These are phyloP conservation scores for Lantana camara DNA, from an alignment of 257 asterid genomes.

Conservation along the genomic window DNA sequence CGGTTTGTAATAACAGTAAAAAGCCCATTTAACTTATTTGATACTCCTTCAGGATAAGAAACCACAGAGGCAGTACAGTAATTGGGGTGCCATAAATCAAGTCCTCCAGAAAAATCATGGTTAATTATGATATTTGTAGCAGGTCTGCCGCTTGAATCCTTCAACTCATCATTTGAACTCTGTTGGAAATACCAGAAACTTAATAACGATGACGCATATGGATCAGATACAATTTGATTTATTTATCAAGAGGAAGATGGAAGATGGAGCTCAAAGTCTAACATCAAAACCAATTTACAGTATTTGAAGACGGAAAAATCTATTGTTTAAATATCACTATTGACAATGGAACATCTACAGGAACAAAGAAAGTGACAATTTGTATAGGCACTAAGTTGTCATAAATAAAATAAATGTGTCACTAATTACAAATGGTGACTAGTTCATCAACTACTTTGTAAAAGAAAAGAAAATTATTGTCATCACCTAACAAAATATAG, in stretches of 20 bases:
- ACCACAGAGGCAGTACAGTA: constrained; percentile 56
- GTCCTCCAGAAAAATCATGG: constrained; percentile 71
- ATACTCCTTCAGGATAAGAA: constrained; percentile 36
- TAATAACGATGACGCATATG: not conserved
- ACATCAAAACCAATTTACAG: too few relatives aligned
- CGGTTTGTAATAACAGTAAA: constrained; percentile 72
- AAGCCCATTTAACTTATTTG: constrained; percentile 29
- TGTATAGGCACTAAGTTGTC: too few relatives aligned
- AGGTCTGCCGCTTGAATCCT: constrained; percentile 29
- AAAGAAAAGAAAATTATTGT: too few relatives aligned
- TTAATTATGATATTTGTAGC: constrained; percentile 56
- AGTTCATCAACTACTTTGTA: too few relatives aligned
- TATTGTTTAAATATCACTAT: too few relatives aligned
- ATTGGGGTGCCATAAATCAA: constrained; percentile 72
- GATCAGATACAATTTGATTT: not conserved
- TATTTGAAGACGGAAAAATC: too few relatives aligned
- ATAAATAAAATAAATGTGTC: too few relatives aligned
- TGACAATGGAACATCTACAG: too few relatives aligned
- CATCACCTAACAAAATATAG: too few relatives aligned
- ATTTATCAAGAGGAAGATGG: not conserved
- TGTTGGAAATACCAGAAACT: constrained; percentile 27
- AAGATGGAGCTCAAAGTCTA: too few relatives aligned
- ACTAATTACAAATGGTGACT: too few relatives aligned
- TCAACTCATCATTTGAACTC: constrained; percentile 31
- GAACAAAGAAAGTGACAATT: too few relatives aligned